Evolutionary conservation across 2,329 filamentous ascomycete genomes (phyloP).

Genomic region (Talaromyces marneffei): DNA sequence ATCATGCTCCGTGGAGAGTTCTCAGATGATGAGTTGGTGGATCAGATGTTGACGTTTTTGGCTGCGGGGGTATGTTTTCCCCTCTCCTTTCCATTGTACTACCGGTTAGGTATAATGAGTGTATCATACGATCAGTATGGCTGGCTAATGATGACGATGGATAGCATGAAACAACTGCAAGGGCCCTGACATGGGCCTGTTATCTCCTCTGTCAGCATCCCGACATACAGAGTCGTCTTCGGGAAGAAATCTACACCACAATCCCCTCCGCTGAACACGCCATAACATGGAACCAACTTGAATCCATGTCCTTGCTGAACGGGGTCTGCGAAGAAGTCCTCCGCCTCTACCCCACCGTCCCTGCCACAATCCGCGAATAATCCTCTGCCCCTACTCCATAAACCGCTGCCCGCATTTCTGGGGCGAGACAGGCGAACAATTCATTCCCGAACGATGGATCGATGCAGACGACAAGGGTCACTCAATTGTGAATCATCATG

Average conservation of each 20-base stretch:
- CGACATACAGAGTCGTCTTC: slow-evolving; percentile 43
- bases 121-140: no score
- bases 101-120: no score
- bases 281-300: slow-evolving; percentile 44
- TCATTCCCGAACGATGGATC: slow-evolving; percentile 74
- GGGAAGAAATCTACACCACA: slow-evolving; percentile 45
- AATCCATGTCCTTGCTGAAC: slow-evolving; percentile 69
- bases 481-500: slow-evolving; percentile 49
- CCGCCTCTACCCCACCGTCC: slow-evolving; percentile 38
- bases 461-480: slow-evolving; percentile 50
- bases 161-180: slow-evolving; percentile 52
- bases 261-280: slow-evolving; percentile 36
- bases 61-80: slow-evolving; percentile 30
- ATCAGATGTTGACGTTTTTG: slow-evolving; percentile 40
- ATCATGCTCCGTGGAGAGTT: slow-evolving; percentile 36
- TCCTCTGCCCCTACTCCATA: slow-evolving; percentile 62
- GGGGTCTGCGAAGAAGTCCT: slow-evolving; percentile 72
- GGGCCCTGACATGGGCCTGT: slow-evolving; percentile 49
- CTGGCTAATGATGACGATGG: slow-evolving; percentile 16
- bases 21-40: slow-evolving; percentile 34
- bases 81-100: not conserved
- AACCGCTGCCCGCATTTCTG: slow-evolving; percentile 66
- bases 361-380: slow-evolving; percentile 45
- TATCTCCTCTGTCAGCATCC: slow-evolving; percentile 50
- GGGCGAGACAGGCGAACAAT: slow-evolving; percentile 65